Percentiles rank a stretch among this genome's conserved stretches.
Conservation (phyloP, 306 rosid genomes). For the Sindora glabra region DNA sequence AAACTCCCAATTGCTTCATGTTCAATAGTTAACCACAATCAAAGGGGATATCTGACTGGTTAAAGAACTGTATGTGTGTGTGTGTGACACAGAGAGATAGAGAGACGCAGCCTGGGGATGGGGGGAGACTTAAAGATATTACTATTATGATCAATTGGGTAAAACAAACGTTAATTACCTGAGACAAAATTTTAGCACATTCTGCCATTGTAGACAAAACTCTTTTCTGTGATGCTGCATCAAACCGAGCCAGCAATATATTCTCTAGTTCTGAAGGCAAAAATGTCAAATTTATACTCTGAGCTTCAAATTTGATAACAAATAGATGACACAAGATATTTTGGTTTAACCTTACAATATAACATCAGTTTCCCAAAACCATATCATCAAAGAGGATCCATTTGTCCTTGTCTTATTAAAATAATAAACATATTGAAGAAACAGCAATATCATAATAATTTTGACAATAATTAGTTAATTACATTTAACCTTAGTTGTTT, state of each 20-base stretch:
- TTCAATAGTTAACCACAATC: neutral
- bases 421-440: too few relatives aligned
- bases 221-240: constrained; percentile 87
- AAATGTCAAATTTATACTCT: constrained; percentile 15
- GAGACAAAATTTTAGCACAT: constrained; percentile 96
- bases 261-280: constrained; percentile 82
- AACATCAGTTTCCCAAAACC: constrained; percentile 6
- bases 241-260: constrained; percentile 89
- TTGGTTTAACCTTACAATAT: constrained; percentile 8
- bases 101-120: neutral
- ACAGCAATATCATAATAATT: neutral
- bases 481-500: neutral
- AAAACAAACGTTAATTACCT: constrained; percentile 43
- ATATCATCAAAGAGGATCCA: neutral
- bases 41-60: neutral
- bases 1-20: neutral
- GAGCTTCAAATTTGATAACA: neutral
- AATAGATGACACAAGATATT: constrained; percentile 2
- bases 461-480: constrained; percentile 7
- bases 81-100: neutral
- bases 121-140: neutral
- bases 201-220: constrained; percentile 91
- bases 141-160: constrained; percentile 1
- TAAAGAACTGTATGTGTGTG: neutral
- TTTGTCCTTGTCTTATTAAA: neutral